Base-by-base conservation (phyloP, 2,329 filamentous ascomycete species). In the Leptographium flavum region DNA sequence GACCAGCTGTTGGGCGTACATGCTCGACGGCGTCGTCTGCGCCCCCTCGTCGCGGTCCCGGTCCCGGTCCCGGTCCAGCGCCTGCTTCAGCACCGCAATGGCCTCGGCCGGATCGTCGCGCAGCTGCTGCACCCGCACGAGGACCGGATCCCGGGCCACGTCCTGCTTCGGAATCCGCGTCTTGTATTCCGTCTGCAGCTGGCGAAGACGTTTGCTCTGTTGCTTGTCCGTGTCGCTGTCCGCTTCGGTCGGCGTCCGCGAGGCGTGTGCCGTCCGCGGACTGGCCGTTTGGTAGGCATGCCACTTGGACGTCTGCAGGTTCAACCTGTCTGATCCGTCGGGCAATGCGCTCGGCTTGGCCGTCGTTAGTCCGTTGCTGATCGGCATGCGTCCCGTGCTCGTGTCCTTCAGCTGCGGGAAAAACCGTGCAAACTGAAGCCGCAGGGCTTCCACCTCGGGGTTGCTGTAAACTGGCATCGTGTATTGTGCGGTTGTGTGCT, bases 221-320 rank as follows among this genome's bases (percentile, higher is more conserved):
- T 25, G 15, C 30, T 9, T 31, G n/a, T 15, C n/a, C n/a, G n/a
- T n/a, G n/a, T n/a, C n/a, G n/a, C n/a, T 14, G 35, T 3, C 21
- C 9, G 35, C 8, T 21, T 37, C 13, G 19, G 4, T 15, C 21
- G 35, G 15, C 7, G 7, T 36, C n/a, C n/a, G n/a, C n/a, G n/a
- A 3, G 33, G 10, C 10, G n/a, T 36, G 11, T 9, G 9, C 14
- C 2, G 21, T 6, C 11, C 13, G 4, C 5, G 35, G 28, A 15
- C n/a, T 17, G 3, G 32, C 33, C n/a, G 36, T 19, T 15, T 33
- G 42, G 8, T 44, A 44, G 3, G 47, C n/a, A 7, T 42, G 39
- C 47, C 47, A 46, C 25, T 44, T 15, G 13, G 47, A 46, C 4
- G 27, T 39, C 27, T 46, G 31, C 22, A 47, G n/a, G 13, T 45